Evolutionary conservation across 106 monocot species (phyloP), one percentile per base, ranked within the genome.

Genomic region (Vanilla planifolia): DNA sequence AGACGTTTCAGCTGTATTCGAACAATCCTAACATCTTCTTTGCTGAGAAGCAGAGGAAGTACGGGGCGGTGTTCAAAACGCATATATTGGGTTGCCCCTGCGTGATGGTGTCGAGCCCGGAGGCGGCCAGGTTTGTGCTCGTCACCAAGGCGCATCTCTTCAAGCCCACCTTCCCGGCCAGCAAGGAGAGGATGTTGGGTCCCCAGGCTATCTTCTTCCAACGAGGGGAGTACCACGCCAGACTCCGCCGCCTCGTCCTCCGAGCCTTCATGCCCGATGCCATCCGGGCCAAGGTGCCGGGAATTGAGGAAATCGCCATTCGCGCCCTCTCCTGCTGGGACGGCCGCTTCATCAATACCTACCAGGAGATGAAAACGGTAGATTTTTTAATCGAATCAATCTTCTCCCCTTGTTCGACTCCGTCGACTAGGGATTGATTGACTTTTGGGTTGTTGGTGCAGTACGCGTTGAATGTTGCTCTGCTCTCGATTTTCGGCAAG

Each of bases 181-280:
- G 93, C 82, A 93, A 93, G 64, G 93, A 93, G 85, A 58, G 85
- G 34, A 85, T 89, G 82, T 53, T 93, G 11, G 93, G 93, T 0
- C 65, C 63, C 0, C 89, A 89, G 82, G 89, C 93, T 26, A 89
- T 93, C 79, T 93, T 93, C 74, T 93, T 93, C 67, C 93, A 93
- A 72, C 80, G 77, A 48, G 93, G 93, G 0, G 72, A 76, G 0
- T 93, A 93, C 72, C 93, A 93, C 55, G 52, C 66, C 32, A 64
- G 60, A 9, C 85, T 93, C 30, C 50, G 93, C 13, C 71, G 71
- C 48, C 79, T 93, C 44, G 85, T 89, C 21, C 69, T 89, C 23
- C 70, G 93, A 2, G 89, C 93, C 10, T 85, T 93, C 77, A 77
- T 77, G 72, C 89, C 93, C 17, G 79, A 84, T 1, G 79, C 80